Evolutionary conservation across 208 protist genomes (phyloP), one percentile per base, ranked within the genome.

Genomic region (Trypanosoma caninum): DNA sequence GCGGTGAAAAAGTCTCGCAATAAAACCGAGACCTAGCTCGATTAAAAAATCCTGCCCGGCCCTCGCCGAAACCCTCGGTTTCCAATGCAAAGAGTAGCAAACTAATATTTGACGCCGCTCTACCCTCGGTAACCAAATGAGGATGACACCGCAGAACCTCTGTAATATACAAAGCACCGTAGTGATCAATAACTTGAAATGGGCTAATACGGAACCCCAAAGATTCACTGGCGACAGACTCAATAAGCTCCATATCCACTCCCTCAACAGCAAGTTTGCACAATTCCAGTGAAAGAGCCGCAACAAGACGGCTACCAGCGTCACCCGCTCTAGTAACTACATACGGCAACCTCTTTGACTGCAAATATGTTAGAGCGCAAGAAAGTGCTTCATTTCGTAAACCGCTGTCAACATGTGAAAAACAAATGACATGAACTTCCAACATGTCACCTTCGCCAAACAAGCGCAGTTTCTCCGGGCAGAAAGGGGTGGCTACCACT

Each of bases 291-390:
- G 51, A 38, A 38, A 79, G 52, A 13, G 51, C 56, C 7, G 64
- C 66, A 20, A 68, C 62, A 28, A 75, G 51, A 34, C 69, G 67
- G 30, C 47, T 33, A 7, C 55, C 51, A 44, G 44, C 68, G 46
- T 65, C 61, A 10, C 67, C 73, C 27, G 48, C 52, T 45, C 38
- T 57, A 0, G 51, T 67, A 11, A 75, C 51, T 40, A 79, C 44
- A 28, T 71, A 74, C 10, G 74, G 68, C 2, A 63, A 48, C 8
- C 50, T 47, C 5, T 22, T 60, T 18, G 60, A 64, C 35, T 67
- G 59, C 41, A 79, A 28, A 55, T 64, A 79, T 11, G 56, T 13
- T 7, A 73, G 45, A 2, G 72, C 65, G 14, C 40, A 59, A 16
- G 52, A 57, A 10, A 63, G 57, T 44, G 48, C 16, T 33, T 51